A percentile compares a stretch with the other conserved stretches of the same genome.
Conservation (phyloP, 2,329 filamentous ascomycete species). For the Aureobasidium sp. region DNA sequence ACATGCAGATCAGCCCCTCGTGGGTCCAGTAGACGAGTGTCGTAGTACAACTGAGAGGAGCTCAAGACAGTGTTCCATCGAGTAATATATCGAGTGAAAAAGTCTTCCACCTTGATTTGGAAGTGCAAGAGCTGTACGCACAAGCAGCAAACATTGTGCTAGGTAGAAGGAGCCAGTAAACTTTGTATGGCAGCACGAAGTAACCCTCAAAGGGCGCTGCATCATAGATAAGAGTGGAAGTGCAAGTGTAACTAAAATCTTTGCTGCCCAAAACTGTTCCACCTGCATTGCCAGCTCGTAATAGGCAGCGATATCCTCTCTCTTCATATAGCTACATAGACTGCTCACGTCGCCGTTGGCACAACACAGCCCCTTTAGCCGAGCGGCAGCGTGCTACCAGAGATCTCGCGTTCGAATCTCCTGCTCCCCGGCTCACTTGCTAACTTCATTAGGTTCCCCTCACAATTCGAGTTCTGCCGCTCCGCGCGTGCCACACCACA, state of each 20-base stretch:
- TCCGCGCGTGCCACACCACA: neutral
- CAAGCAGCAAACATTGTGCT: neutral
- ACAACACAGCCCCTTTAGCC: neutral
- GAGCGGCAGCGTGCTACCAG: neutral
- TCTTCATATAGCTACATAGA: neutral
- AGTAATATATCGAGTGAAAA: too few species aligned
- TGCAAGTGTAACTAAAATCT: neutral
- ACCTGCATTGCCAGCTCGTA: neutral
- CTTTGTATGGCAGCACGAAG: too few species aligned
- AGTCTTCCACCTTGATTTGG: neutral
- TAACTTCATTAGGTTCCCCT: neutral
- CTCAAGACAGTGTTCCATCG: too few species aligned
- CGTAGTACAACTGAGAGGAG: too few species aligned
- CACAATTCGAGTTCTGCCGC: too few species aligned
- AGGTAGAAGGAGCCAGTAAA: neutral
- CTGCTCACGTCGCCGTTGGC: too few species aligned
- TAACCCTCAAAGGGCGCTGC: too few species aligned
- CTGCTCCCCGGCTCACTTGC: neutral
- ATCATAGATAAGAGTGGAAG: neutral
- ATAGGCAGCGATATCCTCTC: neutral
- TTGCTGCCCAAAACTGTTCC: neutral
- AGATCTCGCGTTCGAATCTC: neutral
- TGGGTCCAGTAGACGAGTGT: neutral
- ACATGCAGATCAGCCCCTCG: neutral
- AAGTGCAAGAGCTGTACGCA: neutral